phyloP scores from a whole-genome alignment of 441 rosid species.

The Bocquillonia castaneifolia region DNA sequence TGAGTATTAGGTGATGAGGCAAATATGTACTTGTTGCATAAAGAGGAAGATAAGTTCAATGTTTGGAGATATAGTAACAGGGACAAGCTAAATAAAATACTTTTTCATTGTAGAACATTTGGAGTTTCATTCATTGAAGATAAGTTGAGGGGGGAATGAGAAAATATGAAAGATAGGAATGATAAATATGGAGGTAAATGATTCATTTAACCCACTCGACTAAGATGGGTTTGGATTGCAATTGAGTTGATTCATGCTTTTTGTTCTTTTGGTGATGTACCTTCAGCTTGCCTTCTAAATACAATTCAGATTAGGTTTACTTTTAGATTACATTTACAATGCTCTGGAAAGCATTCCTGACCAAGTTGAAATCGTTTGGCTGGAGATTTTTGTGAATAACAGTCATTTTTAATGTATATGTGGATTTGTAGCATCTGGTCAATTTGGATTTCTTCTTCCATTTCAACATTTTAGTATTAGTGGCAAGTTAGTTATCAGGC shows the following conservation, averaged over 20 bases:
- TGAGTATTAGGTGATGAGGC: not conserved
- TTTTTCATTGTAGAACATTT: not conserved
- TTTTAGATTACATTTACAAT: not conserved
- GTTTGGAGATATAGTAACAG: not conserved
- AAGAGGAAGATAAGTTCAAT: not conserved
- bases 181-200: not conserved
- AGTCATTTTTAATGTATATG: not conserved
- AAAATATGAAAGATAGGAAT: too few relatives aligned
- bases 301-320: not conserved
- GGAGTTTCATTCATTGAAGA: not conserved
- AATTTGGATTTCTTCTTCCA: not conserved
- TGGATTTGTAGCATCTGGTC: not conserved
- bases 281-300: not conserved
- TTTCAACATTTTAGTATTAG: not conserved
- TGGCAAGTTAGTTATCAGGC: conserved; percentile 1
- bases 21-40: not conserved
- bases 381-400: not conserved
- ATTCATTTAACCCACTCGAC: not conserved
- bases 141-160: not conserved
- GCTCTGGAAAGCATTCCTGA: not conserved
- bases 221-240: not conserved
- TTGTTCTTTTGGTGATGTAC: not conserved
- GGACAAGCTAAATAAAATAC: not conserved
- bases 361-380: not conserved
- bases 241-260: not conserved